These are phyloP conservation scores for Microstegium vimineum DNA, from an alignment of 176 grass and related monocot genomes.

Conservation along the genomic window DNA sequence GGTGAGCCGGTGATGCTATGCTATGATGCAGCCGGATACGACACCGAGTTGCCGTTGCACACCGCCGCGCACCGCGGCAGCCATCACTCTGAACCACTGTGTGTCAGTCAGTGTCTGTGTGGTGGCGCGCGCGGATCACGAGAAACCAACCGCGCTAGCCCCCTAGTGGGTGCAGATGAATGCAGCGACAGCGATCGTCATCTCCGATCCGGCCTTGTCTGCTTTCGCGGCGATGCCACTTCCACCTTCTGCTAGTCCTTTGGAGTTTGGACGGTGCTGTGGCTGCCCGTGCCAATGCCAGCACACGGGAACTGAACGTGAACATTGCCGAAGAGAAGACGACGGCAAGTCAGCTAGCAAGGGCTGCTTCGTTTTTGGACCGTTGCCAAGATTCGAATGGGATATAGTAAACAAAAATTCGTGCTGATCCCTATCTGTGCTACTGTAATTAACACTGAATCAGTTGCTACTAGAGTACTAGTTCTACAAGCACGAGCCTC, in stretches of 20 bases:
- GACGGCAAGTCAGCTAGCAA: no score
- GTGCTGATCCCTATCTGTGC: not conserved
- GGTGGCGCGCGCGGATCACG: not conserved
- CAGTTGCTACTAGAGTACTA: not conserved
- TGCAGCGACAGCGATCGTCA: not conserved
- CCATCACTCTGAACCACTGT: no score
- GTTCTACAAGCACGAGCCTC: not conserved
- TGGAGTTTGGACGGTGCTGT: no score
- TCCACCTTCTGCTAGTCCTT: no score
- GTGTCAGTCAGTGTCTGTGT: no score
- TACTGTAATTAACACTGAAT: not conserved
- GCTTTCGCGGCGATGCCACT: no score
- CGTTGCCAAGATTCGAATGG: not conserved
- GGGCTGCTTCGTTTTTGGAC: not conserved
- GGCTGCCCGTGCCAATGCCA: not conserved
- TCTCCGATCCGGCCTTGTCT: not conserved
- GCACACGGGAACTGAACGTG: not conserved
- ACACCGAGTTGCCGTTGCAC: not conserved
- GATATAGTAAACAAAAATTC: not conserved
- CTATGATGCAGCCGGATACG: not conserved
- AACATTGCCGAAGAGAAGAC: not conserved
- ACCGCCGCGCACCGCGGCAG: not conserved
- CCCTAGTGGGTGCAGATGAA: not conserved
- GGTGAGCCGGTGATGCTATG: conserved; percentile 2
- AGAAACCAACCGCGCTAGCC: not conserved